Evolutionary conservation across 1,139 yeast genomes (phyloP).

Genomic region (Yamadazyma epiphylla): DNA sequence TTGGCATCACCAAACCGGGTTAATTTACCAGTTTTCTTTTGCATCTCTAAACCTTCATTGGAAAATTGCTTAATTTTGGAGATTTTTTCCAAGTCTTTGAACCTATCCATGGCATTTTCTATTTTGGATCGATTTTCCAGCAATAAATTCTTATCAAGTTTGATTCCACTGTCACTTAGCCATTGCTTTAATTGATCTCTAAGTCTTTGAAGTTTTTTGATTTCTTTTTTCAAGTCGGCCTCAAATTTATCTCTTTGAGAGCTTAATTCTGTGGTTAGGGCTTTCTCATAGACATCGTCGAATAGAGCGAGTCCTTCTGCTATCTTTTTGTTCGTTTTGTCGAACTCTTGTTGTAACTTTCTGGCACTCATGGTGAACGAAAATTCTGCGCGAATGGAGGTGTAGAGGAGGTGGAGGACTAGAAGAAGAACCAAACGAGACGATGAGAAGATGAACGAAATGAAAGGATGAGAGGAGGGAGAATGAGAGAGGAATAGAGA

Average conservation of each 20-base stretch:
- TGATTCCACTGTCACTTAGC: conserved; percentile 89
- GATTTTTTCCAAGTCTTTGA: conserved; percentile 90
- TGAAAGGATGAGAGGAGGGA: no score
- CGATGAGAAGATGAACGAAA: no score
- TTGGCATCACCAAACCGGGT: conserved; percentile 59
- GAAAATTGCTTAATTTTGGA: conserved; percentile 96
- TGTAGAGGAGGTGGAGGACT: not conserved
- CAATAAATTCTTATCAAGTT: conserved; percentile 73
- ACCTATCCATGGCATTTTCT: conserved; percentile 94
- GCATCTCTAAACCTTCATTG: conserved; percentile 83
- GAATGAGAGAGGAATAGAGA: no score
- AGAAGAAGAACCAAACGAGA: no score
- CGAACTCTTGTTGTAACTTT: conserved; percentile 72
- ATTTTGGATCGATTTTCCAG: conserved; percentile 80
- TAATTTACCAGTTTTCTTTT: conserved; percentile 39
- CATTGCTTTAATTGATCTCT: conserved; percentile 96
- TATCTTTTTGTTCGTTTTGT: conserved; percentile 91
- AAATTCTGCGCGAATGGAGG: not conserved
- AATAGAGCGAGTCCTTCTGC: conserved; percentile 88
- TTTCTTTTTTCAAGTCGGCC: conserved; percentile 90
- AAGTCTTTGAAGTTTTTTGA: conserved; percentile 88
- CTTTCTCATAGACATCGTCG: conserved; percentile 83
- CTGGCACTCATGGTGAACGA: conserved; percentile 36
- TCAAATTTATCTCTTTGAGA: conserved; percentile 94
- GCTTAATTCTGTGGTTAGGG: conserved; percentile 74